Conservation (phyloP, 2,329 filamentous ascomycete species). For the Pseudopithomyces maydicus region DNA sequence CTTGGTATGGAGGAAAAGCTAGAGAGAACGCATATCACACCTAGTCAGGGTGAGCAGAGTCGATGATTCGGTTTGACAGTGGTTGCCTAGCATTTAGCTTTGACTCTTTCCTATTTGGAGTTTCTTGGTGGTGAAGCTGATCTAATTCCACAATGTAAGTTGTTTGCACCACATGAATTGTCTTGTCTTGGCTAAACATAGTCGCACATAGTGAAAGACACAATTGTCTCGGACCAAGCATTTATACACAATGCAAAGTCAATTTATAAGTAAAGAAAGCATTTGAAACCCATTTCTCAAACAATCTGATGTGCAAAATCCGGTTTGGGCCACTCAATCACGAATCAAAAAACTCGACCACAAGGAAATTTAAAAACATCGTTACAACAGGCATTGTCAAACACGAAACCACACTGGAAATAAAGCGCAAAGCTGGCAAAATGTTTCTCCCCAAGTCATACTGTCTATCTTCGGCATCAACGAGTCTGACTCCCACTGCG, state of each 20-base stretch:
- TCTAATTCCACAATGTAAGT: background rate
- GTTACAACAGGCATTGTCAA: background rate
- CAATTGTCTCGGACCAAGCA: background rate
- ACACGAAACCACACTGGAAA: background rate
- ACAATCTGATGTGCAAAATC: slow-evolving; percentile 2
- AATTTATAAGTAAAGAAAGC: background rate
- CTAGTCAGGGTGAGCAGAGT: background rate
- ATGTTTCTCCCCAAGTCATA: background rate
- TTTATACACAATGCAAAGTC: background rate
- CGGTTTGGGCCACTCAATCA: background rate
- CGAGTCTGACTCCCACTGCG: background rate
- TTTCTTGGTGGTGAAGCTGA: background rate
- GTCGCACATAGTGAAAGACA: background rate
- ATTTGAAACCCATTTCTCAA: background rate
- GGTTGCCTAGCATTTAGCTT: background rate
- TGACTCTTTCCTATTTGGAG: background rate
- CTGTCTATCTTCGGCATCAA: background rate
- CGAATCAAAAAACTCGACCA: background rate
- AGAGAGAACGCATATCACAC: background rate
- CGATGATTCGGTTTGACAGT: background rate
- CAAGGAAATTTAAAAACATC: background rate
- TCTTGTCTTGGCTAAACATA: background rate
- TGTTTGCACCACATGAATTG: background rate
- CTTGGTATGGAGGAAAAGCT: slow-evolving; percentile 14
- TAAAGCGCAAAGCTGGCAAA: background rate